A percentile compares a stretch with the other conserved stretches of the same genome.
phyloP scores from a whole-genome alignment of 2,329 filamentous ascomycete species.

The Pyrenophora seminiperda region DNA sequence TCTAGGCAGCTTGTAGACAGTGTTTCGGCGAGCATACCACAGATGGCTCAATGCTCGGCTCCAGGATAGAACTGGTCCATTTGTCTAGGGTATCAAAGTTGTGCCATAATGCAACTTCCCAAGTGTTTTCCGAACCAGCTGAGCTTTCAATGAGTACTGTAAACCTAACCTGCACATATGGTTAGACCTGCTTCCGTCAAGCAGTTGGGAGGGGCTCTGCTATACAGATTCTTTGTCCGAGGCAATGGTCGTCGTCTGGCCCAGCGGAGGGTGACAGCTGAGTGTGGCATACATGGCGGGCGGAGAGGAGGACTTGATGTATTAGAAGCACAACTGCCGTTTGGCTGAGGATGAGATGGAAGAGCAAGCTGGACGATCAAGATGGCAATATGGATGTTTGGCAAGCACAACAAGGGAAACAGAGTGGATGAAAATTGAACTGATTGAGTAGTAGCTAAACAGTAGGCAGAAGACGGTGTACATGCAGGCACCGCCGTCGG shows the following conservation, averaged over 20 bases:
- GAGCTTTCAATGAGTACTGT: slow-evolving; percentile 73
- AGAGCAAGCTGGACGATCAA: slow-evolving; percentile 2
- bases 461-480: slow-evolving; percentile 8
- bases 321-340: background rate
- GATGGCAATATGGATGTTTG: background rate
- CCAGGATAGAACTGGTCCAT: slow-evolving; percentile 65
- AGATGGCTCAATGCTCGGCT: slow-evolving; percentile 42
- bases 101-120: slow-evolving; percentile 79
- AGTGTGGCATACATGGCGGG: slow-evolving; percentile 58
- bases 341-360: background rate
- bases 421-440: slow-evolving; percentile 7
- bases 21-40: slow-evolving; percentile 24
- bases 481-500: slow-evolving; percentile 10
- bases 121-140: slow-evolving; percentile 59
- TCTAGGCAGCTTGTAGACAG: background rate
- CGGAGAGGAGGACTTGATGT: background rate
- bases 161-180: slow-evolving; percentile 58
- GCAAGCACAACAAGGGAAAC: slow-evolving; percentile 3
- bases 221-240: slow-evolving; percentile 48
- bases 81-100: slow-evolving; percentile 61
- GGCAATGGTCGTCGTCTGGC: slow-evolving; percentile 70
- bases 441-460: slow-evolving; percentile 9
- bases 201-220: slow-evolving; percentile 5
- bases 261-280: slow-evolving; percentile 72
- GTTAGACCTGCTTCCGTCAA: slow-evolving; percentile 15